Conservation (phyloP, 768 basidiomycete species). For the Daedalea quercina region DNA sequence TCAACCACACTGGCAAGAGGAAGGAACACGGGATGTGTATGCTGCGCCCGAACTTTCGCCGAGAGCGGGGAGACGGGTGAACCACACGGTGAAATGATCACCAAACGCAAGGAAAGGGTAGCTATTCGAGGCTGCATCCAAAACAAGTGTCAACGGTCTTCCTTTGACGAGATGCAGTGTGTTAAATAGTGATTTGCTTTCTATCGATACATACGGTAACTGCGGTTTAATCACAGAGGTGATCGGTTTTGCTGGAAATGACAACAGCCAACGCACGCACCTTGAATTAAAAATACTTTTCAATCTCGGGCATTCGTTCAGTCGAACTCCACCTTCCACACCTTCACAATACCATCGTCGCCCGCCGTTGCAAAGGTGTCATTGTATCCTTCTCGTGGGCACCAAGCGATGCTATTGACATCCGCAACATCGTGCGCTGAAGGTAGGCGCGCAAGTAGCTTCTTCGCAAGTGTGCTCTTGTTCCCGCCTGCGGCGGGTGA, state of each 20-base stretch:
- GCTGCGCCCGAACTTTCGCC: not conserved
- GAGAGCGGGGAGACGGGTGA: not conserved
- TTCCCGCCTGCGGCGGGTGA: constrained; percentile 2
- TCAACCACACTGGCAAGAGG: not conserved
- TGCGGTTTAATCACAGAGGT: too few species aligned
- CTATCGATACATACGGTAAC: too few species aligned
- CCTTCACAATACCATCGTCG: constrained; percentile 75
- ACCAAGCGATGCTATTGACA: constrained; percentile 83
- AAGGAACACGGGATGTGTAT: not conserved
- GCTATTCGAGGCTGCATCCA: too few species aligned
- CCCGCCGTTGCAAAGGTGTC: constrained; percentile 75
- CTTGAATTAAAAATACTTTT: too few species aligned
- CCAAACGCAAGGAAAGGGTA: too few species aligned
- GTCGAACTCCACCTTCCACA: constrained; percentile 55
- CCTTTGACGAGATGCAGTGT: too few species aligned
- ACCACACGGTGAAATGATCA: not conserved
- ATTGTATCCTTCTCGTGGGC: constrained; percentile 55
- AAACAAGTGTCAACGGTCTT: too few species aligned
- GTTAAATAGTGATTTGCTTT: too few species aligned
- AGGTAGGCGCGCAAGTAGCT: constrained; percentile 48
- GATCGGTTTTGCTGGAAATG: too few species aligned
- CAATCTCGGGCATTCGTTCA: not conserved
- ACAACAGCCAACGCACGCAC: too few species aligned
- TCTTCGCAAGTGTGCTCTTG: constrained; percentile 26
- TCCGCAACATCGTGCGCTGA: constrained; percentile 80